These are phyloP conservation scores for Colletotrichum incanum DNA, from an alignment of 2,329 filamentous ascomycete genomes.

Conservation along the genomic window DNA sequence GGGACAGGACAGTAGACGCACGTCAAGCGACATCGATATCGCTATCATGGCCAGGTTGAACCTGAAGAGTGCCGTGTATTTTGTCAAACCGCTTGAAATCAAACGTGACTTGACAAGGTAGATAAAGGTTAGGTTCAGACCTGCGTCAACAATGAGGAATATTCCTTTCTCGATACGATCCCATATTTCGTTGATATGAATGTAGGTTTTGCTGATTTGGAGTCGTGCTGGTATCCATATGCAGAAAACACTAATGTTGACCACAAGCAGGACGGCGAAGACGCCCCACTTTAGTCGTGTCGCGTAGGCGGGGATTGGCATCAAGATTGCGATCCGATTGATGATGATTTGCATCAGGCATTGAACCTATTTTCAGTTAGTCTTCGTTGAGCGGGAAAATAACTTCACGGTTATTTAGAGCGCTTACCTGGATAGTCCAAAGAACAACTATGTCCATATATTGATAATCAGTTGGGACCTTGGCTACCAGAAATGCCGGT, in stretches of 20 bases:
- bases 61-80: conserved; percentile 62
- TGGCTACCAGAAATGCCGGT: too few relatives aligned
- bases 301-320: conserved; percentile 55
- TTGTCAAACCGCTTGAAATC: conserved; percentile 62
- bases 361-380: conserved; percentile 50
- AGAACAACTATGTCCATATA: conserved; percentile 6
- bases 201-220: conserved; percentile 56
- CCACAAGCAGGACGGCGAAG: conserved; percentile 56
- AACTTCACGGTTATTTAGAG: not conserved
- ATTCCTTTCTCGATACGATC: conserved; percentile 65
- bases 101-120: conserved; percentile 60
- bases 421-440: conserved; percentile 29
- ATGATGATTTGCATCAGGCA: conserved; percentile 68
- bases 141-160: conserved; percentile 62
- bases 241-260: conserved; percentile 66
- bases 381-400: too few relatives aligned
- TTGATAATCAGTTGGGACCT: not conserved
- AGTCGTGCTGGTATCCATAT: conserved; percentile 67
- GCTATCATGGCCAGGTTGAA: conserved; percentile 49
- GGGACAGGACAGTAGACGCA: conserved; percentile 21
- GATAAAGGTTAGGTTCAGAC: conserved; percentile 64
- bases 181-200: conserved; percentile 63
- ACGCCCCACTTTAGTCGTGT: conserved; percentile 60
- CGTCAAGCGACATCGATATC: conserved; percentile 48
- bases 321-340: conserved; percentile 64